Percentiles rank a stretch among this genome's conserved stretches.
Conservation (phyloP, 441 rosid species). For the Brassica hybrid region DNA sequence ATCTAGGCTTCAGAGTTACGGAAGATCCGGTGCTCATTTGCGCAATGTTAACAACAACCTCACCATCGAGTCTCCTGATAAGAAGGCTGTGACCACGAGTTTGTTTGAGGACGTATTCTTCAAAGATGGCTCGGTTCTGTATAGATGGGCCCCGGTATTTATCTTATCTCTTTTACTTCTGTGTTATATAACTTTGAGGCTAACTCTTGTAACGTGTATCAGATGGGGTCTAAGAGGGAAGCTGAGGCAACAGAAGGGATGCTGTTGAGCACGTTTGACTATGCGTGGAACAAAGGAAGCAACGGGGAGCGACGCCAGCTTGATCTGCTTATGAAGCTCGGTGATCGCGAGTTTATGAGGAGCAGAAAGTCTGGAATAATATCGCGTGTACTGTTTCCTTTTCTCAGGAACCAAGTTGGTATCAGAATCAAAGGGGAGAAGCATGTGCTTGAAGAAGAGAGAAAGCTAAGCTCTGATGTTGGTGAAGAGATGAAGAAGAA, state of each 20-base stretch:
- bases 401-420: conserved; percentile 58
- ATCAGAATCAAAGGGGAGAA: conserved; percentile 61
- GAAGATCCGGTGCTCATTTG: conserved; percentile 85
- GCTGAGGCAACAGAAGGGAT: conserved; percentile 65
- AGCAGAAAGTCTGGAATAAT: conserved; percentile 43
- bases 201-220: neutral
- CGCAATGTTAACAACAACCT: conserved; percentile 37
- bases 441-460: conserved; percentile 38
- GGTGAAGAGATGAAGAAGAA: conserved; percentile 22
- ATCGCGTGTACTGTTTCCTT: conserved; percentile 46
- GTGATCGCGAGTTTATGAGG: conserved; percentile 39
- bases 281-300: conserved; percentile 90
- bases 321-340: conserved; percentile 60
- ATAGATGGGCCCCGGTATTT: conserved; percentile 79
- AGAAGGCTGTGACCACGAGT: conserved; percentile 31
- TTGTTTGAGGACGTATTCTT: conserved; percentile 62
- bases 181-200: neutral
- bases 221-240: conserved; percentile 69
- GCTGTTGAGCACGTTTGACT: conserved; percentile 71
- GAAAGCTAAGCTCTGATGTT: conserved; percentile 29
- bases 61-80: conserved; percentile 27
- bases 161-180: neutral
- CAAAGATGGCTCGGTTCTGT: conserved; percentile 56
- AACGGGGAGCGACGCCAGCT: conserved; percentile 70
- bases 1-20: conserved; percentile 77